Evolutionary conservation across 805 yeast species (phyloP), one percentile per base, ranked within the genome.

Genomic region (Myxozyma kluyveri): DNA sequence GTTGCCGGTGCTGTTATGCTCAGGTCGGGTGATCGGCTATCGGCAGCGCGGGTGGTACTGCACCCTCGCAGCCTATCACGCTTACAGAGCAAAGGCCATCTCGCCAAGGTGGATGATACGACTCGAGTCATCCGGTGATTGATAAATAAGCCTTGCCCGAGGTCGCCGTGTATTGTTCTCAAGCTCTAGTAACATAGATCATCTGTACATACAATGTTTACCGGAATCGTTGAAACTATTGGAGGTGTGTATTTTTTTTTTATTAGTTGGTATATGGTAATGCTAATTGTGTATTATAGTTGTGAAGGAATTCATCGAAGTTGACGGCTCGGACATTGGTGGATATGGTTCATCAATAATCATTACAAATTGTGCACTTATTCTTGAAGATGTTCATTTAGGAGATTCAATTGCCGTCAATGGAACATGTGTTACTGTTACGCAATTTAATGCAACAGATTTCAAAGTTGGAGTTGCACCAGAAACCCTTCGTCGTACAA

Each of bases 401-500:
- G 99, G 99, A 10, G 99, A 93, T 70, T 87, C 96, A 14, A 93
- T 93, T 52, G 81, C 93, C 24, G 80, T 91, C 26, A 87, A 87
- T 65, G 61, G 61, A n/a, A 80, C 80, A 2, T 93, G 99, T 69
- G 75, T 93, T 31, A 93, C 99, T 0, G 97, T 91, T 5, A 89
- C 96, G 0, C 89, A 84, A 59, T 89, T 88, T 62, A 67, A 65
- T 47, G 69, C 73, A 32, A 71, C 70, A 4, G 69, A 69, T 4
- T 93, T 93, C 73, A 88, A 86, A 66, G 95, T 91, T 2, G 99
- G 99, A 0, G 73, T 93, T 26, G 86, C 96, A 0, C 95, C 95
- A 7, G 99, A 93, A 65, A 90, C 99, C 0, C 74, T 93, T 35
- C 79, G 88, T 54, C 77, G 93, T 56, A 82, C 96, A 1, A 84